Conservation (phyloP, 441 rosid genomes). For the Isatis lusitanica region DNA sequence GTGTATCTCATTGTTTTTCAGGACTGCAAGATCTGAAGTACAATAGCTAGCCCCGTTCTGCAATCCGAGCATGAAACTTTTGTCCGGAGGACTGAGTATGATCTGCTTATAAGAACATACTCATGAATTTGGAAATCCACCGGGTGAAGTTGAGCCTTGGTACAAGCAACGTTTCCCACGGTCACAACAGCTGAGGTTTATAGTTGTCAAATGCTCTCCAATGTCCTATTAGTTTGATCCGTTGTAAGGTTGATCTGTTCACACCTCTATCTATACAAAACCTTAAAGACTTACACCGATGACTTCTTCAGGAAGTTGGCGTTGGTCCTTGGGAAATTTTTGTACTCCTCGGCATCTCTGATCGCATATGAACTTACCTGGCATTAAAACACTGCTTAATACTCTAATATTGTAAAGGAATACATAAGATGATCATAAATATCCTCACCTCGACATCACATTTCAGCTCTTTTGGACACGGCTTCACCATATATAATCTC, state of each 20-base stretch:
- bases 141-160: slow-evolving; percentile 85
- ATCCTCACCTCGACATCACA: slow-evolving; percentile 88
- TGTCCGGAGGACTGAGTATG: too few relatives aligned
- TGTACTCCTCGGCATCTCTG: slow-evolving; percentile 88
- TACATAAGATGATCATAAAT: background rate
- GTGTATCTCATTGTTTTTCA: slow-evolving; percentile 80
- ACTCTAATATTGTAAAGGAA: background rate
- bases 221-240: slow-evolving; percentile 53
- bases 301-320: slow-evolving; percentile 80
- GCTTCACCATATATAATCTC: slow-evolving; percentile 92
- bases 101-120: slow-evolving; percentile 40
- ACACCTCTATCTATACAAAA: background rate
- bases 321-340: slow-evolving; percentile 64
- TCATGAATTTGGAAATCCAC: slow-evolving; percentile 91
- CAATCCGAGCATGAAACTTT: too few relatives aligned
- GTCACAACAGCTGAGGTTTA: slow-evolving; percentile 76
- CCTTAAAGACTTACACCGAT: slow-evolving; percentile 61
- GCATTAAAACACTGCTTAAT: background rate
- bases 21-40: slow-evolving; percentile 60
- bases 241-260: background rate
- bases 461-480: slow-evolving; percentile 89
- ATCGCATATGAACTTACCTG: slow-evolving; percentile 81
- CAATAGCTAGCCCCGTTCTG: slow-evolving; percentile 65
- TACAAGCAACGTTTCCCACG: slow-evolving; percentile 89
- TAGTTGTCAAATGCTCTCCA: slow-evolving; percentile 85